These are phyloP conservation scores for Naganishia onofrii DNA, from an alignment of 768 basidiomycete genomes.

Conservation along the genomic window DNA sequence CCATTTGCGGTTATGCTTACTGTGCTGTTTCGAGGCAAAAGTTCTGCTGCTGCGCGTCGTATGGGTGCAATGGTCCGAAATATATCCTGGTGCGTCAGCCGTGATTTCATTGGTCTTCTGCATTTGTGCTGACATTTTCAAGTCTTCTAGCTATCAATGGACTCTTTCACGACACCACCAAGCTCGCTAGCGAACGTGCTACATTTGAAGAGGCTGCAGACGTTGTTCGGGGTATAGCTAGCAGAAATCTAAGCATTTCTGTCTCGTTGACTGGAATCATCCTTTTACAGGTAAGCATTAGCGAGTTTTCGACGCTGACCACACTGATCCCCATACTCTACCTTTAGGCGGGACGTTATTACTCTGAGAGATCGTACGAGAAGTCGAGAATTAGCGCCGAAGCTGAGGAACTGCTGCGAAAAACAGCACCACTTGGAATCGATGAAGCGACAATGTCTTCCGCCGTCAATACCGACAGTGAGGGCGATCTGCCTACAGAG, in stretches of 20 bases:
- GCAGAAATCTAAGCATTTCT: conserved; percentile 50
- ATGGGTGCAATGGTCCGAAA: conserved; percentile 10
- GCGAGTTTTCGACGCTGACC: neutral
- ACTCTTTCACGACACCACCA: conserved; percentile 38
- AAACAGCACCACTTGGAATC: neutral
- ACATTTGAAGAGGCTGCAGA: conserved; percentile 37
- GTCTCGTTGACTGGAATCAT: conserved; percentile 53
- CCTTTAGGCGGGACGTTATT: conserved; percentile 46
- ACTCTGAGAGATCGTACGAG: conserved; percentile 39
- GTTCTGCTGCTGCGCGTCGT: conserved; percentile 19
- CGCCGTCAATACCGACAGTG: neutral
- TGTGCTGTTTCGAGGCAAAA: neutral
- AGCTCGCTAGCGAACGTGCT: conserved; percentile 30
- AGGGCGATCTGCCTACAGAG: neutral
- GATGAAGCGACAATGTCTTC: neutral
- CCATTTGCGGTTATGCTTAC: neutral
- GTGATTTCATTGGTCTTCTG: neutral
- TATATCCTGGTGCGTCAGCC: conserved; percentile 11
- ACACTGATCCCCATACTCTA: neutral
- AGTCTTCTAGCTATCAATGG: conserved; percentile 38
- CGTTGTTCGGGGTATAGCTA: conserved; percentile 48
- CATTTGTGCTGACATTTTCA: neutral
- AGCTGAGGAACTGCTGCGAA: neutral
- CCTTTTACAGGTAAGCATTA: conserved; percentile 47
- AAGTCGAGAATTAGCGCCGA: neutral